Evolutionary conservation across 1,139 yeast species (phyloP).

Genomic region (Sugiyamaella paludigena): DNA sequence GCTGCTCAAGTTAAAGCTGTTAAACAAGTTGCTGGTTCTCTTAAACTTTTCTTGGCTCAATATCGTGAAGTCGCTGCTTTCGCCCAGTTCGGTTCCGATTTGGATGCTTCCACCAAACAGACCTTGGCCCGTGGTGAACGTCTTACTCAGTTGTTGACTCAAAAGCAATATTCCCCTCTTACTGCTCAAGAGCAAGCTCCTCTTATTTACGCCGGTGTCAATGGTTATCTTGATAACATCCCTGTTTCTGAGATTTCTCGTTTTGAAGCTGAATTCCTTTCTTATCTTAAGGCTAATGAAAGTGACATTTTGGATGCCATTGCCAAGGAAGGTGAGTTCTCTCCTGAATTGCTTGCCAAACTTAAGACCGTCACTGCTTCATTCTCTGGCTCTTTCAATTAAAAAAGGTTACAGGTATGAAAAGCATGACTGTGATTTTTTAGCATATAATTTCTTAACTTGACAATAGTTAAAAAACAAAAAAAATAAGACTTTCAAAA

Average conservation of each 20-base stretch:
- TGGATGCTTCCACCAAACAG: conserved; percentile 99
- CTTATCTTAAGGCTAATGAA: conserved; percentile 84
- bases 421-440: too few relatives aligned
- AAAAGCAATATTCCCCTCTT: conserved; percentile 94
- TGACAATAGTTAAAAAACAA: too few relatives aligned
- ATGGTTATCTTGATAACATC: conserved; percentile 93
- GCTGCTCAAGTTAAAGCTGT: conserved; percentile 99
- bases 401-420: conserved; percentile 22
- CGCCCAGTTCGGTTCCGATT: conserved; percentile 99
- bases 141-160: conserved; percentile 97
- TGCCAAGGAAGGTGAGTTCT: conserved; percentile 85
- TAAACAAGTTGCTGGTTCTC: conserved; percentile 99
- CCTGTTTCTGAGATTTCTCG: conserved; percentile 85
- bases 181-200: conserved; percentile 99
- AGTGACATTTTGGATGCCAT: conserved; percentile 78
- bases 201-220: conserved; percentile 93
- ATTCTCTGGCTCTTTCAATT: conserved; percentile 78
- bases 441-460: too few relatives aligned
- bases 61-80: conserved; percentile 99
- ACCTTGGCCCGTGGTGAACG: conserved; percentile 99
- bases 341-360: conserved; percentile 81
- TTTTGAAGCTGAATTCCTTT: conserved; percentile 89
- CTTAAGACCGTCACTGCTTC: conserved; percentile 90
- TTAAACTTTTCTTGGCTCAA: conserved; percentile 99
- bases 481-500: too few relatives aligned